Percentiles rank a stretch among this genome's conserved stretches.
phyloP scores from a whole-genome alignment of 371 early-diverging fungal genomes.

The Mucor sp. region DNA sequence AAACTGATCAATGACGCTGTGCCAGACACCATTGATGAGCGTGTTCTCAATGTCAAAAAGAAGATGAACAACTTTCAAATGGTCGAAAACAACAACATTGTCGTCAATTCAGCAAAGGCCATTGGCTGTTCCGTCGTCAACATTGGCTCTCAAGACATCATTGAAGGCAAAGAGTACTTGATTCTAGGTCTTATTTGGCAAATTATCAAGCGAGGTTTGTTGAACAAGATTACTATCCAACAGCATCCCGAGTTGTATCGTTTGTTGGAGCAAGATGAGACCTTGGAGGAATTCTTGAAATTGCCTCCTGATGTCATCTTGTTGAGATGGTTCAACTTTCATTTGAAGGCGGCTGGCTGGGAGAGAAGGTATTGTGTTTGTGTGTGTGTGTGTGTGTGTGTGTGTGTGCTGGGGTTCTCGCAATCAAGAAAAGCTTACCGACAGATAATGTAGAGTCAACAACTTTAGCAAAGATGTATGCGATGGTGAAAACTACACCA shows the following conservation, averaged over 20 bases:
- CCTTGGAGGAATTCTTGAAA: constrained; percentile 83
- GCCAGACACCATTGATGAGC: constrained; percentile 93
- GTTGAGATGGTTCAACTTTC: constrained; percentile 95
- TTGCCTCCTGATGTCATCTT: constrained; percentile 91
- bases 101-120: constrained; percentile 94
- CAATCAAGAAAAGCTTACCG: neutral
- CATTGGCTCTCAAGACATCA: constrained; percentile 90
- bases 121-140: constrained; percentile 94
- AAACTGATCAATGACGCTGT: constrained; percentile 94
- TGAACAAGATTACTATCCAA: constrained; percentile 91
- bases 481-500: constrained; percentile 90
- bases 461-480: constrained; percentile 89
- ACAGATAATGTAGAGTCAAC: constrained; percentile 51
- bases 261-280: constrained; percentile 85
- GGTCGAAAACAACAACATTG: constrained; percentile 94
- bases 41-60: constrained; percentile 83
- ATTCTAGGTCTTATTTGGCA: constrained; percentile 95
- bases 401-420: neutral
- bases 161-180: constrained; percentile 90
- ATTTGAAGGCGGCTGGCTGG: constrained; percentile 88
- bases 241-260: constrained; percentile 94
- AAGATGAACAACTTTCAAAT: constrained; percentile 86
- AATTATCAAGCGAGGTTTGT: constrained; percentile 91
- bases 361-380: constrained; percentile 57
- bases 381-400: neutral